A percentile compares a stretch with the other conserved stretches of the same genome.
Conservation (phyloP, 371 early-diverging fungal species). For the Circinella umbellata region DNA sequence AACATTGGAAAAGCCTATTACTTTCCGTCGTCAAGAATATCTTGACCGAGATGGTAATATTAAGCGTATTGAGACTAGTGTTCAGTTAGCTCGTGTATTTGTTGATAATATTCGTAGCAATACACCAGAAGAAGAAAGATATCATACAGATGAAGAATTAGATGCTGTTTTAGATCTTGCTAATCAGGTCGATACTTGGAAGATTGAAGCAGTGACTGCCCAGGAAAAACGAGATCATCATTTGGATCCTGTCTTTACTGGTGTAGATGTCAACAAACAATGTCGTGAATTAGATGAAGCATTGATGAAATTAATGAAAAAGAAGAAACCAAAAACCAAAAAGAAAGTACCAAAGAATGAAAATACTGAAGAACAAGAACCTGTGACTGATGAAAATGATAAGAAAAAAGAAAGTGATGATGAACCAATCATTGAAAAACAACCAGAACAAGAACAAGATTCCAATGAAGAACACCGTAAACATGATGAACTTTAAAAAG, state of each 20-base stretch:
- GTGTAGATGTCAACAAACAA: constrained; percentile 56
- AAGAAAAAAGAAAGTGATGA: background rate
- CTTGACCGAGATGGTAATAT: constrained; percentile 67
- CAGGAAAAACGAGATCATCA: constrained; percentile 66
- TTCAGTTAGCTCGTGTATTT: constrained; percentile 50
- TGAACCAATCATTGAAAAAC: background rate
- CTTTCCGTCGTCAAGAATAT: constrained; percentile 66
- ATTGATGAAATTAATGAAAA: constrained; percentile 54
- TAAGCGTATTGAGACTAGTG: constrained; percentile 41
- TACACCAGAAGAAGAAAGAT: constrained; percentile 49
- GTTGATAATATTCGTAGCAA: constrained; percentile 39
- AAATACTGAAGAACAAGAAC: constrained; percentile 19
- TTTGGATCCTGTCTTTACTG: constrained; percentile 69
- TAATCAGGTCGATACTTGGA: constrained; percentile 65
- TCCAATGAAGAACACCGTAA: constrained; percentile 3
- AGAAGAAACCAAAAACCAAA: constrained; percentile 62
- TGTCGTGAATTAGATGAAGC: constrained; percentile 56
- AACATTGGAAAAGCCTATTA: constrained; percentile 68
- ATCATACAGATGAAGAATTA: constrained; percentile 69
- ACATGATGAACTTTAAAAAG: constrained; percentile 16
- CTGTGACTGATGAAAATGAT: background rate
- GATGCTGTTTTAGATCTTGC: constrained; percentile 49
- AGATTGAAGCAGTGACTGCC: constrained; percentile 56
- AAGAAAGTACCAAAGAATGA: constrained; percentile 29
- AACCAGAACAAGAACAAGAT: background rate